These are phyloP conservation scores for Cardamine resedifolia DNA, from an alignment of 345 rosid species.

Conservation along the genomic window DNA sequence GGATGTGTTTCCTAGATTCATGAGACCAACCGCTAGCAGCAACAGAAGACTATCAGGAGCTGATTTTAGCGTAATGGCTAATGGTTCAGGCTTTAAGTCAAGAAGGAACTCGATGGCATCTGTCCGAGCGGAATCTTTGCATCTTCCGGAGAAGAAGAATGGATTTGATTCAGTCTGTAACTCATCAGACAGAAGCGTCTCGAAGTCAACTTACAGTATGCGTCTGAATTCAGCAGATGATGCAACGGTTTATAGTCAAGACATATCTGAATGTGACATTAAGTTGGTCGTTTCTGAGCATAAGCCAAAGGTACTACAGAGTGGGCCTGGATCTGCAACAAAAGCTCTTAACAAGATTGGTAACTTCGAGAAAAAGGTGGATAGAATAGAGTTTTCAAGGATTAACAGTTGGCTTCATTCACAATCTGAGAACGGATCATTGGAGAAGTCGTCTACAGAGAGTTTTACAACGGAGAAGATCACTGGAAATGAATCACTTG, in stretches of 20 bases:
- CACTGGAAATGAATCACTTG: constrained; percentile 13
- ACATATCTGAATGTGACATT: constrained; percentile 52
- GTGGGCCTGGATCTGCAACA: constrained; percentile 6
- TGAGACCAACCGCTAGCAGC: constrained; percentile 77
- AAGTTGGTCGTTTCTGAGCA: constrained; percentile 41
- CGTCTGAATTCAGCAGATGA: constrained; percentile 43
- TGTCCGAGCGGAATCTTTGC: constrained; percentile 56
- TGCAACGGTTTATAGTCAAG: constrained; percentile 64
- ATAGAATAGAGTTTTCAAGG: constrained; percentile 37
- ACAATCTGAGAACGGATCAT: constrained; percentile 29
- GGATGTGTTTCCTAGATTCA: constrained; percentile 60
- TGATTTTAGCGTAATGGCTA: constrained; percentile 33
- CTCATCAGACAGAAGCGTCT: constrained; percentile 50
- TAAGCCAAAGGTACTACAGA: constrained; percentile 24
- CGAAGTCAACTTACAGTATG: constrained; percentile 52
- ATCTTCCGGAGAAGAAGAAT: constrained; percentile 47
- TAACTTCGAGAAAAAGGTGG: constrained; percentile 25
- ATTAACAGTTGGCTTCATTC: constrained; percentile 51
- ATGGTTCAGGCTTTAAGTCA: constrained; percentile 18
- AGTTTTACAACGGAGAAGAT: constrained; percentile 19
- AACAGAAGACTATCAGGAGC: constrained; percentile 50
- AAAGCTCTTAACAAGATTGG: constrained; percentile 22
- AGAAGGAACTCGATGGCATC: constrained; percentile 47
- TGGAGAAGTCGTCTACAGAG: constrained; percentile 7
- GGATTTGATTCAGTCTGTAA: constrained; percentile 36